phyloP scores from a whole-genome alignment of 78 protist genomes.

The Salpingoeca rosetta region DNA sequence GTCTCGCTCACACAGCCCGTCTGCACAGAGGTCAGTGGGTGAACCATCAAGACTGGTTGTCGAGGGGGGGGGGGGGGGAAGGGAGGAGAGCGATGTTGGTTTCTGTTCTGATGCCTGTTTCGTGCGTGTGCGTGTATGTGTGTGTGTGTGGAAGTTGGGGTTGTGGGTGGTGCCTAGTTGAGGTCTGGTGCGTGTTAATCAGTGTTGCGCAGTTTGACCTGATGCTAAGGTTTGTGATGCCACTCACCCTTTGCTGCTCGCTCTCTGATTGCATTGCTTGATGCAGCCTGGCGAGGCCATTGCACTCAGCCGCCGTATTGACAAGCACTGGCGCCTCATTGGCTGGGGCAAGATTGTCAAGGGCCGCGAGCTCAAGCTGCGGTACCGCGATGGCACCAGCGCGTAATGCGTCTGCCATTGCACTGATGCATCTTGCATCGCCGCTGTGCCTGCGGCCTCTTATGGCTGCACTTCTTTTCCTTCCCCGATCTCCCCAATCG shows the following conservation, averaged over 20 bases:
- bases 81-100: no score
- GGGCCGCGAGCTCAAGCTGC: conserved; percentile 15
- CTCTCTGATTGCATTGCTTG: neutral
- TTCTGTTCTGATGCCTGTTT: no score
- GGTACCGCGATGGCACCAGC: no score
- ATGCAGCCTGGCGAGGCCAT: conserved; percentile 90
- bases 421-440: no score
- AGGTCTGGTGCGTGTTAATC: neutral
- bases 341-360: conserved; percentile 34
- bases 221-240: neutral
- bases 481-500: no score
- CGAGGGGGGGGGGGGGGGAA: no score
- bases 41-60: no score
- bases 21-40: conserved; percentile 52
- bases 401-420: no score
- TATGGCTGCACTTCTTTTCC: no score
- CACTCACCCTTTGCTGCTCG: neutral
- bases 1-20: conserved; percentile 88
- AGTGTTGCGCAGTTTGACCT: neutral
- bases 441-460: no score
- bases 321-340: conserved; percentile 92
- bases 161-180: neutral
- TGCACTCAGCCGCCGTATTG: conserved; percentile 93
- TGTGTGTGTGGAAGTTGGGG: neutral
- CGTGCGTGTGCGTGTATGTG: neutral